These are phyloP conservation scores for Ochromonas danica DNA, from an alignment of 108 stramenopile genomes.

Conservation along the genomic window DNA sequence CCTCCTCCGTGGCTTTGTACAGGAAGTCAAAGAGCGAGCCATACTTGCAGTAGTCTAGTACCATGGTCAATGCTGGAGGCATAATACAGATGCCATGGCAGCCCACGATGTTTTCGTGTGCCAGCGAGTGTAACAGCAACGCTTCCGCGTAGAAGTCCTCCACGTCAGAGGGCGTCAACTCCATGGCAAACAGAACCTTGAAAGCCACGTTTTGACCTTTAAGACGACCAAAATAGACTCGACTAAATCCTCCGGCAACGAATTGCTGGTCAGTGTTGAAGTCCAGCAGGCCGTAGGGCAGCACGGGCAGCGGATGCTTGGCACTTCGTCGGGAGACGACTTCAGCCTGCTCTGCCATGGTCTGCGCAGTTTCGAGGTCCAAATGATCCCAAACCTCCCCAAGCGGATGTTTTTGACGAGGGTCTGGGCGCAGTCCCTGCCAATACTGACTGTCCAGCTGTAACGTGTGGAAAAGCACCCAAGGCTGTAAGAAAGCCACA, in stretches of 20 bases:
- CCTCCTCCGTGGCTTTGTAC: too few relatives aligned
- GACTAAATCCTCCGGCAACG: constrained; percentile 34
- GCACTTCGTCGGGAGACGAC: background rate
- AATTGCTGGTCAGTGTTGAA: background rate
- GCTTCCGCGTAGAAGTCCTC: constrained; percentile 34
- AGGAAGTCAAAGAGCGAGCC: constrained; percentile 47
- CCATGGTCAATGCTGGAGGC: constrained; percentile 45
- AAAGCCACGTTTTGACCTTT: constrained; percentile 31
- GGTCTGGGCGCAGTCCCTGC: constrained; percentile 36
- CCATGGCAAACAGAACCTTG: constrained; percentile 46
- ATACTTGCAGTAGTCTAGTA: constrained; percentile 39
- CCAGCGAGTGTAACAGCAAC: constrained; percentile 22
- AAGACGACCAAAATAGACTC: constrained; percentile 27
- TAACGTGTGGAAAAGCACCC: constrained; percentile 37
- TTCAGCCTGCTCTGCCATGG: constrained; percentile 4
- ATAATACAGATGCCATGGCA: constrained; percentile 42
- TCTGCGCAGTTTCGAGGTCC: constrained; percentile 1
- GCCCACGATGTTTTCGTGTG: constrained; percentile 38
- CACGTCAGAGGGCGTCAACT: constrained; percentile 39
- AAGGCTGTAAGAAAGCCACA: constrained; percentile 34
- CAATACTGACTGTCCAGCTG: constrained; percentile 41
- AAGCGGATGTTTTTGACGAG: constrained; percentile 20
- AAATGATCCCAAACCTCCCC: constrained; percentile 30
- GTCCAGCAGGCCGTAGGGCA: constrained; percentile 10
- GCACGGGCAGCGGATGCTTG: background rate